Base-by-base conservation (phyloP, 2,329 filamentous ascomycete genomes). In the Mollisia scopiformis region DNA sequence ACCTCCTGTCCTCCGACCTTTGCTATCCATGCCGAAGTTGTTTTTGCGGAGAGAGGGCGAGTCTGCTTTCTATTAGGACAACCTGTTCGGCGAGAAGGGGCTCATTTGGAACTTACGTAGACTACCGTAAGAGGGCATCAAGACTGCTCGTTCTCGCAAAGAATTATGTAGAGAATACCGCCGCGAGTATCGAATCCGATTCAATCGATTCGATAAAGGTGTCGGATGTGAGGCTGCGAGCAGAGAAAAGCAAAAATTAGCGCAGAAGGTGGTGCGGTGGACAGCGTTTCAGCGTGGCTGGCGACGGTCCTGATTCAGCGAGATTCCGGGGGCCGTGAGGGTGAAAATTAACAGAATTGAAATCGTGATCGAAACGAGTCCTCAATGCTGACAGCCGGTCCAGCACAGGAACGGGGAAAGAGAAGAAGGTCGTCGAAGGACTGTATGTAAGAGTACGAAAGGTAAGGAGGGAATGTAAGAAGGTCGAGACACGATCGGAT, bases 1-100 rank as follows among this genome's bases (percentile, higher is more conserved):
- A 61, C 72, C 73, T 55, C 80, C 79, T 73, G 76, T 81, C 73
- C 84, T 81, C 73, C 82, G 76, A 57, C 78, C 68, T 68, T 70
- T 77, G 68, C 80, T 80, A 73, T 87, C 79, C 74, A 85, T 82
- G 68, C 84, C 84, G 75, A 86, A 82, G 82, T 93, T 90, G 90
- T 92, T 92, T 88, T 92, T 93, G 78, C 80, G 82, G 73, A 92
- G 80, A 69, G 90, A 93, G 71, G 90, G 89, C 72, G 89, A 91
- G 74, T 84, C 81, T n/a, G n/a, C n/a, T n/a, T n/a, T n/a, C n/a
- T n/a, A n/a, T n/a, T n/a, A n/a, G n/a, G n/a, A n/a, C n/a, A n/a
- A n/a, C n/a, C n/a, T n/a, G n/a, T n/a, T n/a, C n/a, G n/a, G n/a
- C n/a, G n/a, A n/a, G n/a, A n/a, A n/a, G n/a, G n/a, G n/a, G n/a